Base-by-base conservation (phyloP, 768 basidiomycete species). In the Suillus lakei region DNA sequence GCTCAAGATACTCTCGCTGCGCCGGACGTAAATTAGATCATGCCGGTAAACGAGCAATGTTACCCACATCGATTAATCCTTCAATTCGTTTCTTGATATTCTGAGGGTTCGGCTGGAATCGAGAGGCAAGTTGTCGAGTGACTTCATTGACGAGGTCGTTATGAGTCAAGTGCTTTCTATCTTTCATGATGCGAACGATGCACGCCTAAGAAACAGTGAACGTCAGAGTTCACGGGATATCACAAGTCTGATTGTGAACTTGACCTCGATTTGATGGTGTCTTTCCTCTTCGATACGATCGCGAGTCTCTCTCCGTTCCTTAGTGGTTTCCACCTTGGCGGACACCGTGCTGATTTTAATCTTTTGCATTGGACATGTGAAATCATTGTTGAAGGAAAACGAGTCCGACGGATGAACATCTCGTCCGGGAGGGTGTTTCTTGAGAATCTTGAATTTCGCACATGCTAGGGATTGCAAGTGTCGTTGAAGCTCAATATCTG, bases 131-230 rank as follows among this genome's bases (percentile, higher is more conserved):
- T 70, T 98, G 97, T 26, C 88, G 86, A 53, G 93, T 94, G 39
- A 95, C 95, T 77, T 99, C 96, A 70, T 90, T 91, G 66, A 98
- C 83, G 16, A 99, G 85, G 63, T 96, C 94, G 65, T 88, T 93
- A 72, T 98, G 95, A 7, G 83, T 79, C 88, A 99, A 90, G 62
- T 86, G 85, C 74, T 98, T 98, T 63, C 96, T 83, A 74, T 95
- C 91, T 79, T 99, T 99, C 97, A 99, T 99, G 34, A 98, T 89
- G 38, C 98, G 90, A 30, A 99, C 98, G 67, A 99, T 91, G 73
- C 95, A 98, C 1, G 98, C 98, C 96, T 99, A 67, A 3, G 56
- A n/a, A 53, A 59, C 26, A 39, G 36, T 9, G 4, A 46, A 50
- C 18, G n/a, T 69, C 63, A 70, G 59, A 58, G 43, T 65, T 26